Conservation (phyloP, 2,329 filamentous ascomycete species). For the Claviceps quebecensis region DNA sequence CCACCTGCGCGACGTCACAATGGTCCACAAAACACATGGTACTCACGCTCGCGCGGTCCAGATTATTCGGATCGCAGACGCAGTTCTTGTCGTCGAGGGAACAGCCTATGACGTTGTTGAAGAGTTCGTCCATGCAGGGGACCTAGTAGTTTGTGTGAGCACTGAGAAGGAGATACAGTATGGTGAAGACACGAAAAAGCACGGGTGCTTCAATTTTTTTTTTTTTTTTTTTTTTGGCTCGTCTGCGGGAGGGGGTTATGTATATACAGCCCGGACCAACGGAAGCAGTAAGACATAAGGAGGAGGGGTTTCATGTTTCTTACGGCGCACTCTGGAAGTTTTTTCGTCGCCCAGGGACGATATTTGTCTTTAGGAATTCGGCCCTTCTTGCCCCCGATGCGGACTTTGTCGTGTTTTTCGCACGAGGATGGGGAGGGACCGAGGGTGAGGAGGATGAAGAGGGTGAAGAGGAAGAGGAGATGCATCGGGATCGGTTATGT, state of each 20-base stretch:
- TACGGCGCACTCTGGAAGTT: neutral
- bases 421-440: neutral
- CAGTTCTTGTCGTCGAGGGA: neutral
- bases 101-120: neutral
- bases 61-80: neutral
- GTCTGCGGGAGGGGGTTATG: no score
- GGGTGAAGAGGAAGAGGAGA: neutral
- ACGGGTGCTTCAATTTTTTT: no score
- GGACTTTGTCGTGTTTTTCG: accelerated
- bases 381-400: neutral
- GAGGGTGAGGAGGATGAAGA: neutral
- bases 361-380: neutral
- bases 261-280: no score
- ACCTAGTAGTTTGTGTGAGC: neutral
- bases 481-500: no score
- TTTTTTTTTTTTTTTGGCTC: no score
- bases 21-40: neutral
- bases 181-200: no score
- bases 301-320: neutral
- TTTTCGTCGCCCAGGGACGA: neutral
- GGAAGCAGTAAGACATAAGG: no score
- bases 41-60: neutral
- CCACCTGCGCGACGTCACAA: neutral
- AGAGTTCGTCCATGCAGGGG: neutral
- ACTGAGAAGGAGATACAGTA: no score